Base-by-base conservation (phyloP, 257 asterid genomes). In the Nicotiana attenuata region DNA sequence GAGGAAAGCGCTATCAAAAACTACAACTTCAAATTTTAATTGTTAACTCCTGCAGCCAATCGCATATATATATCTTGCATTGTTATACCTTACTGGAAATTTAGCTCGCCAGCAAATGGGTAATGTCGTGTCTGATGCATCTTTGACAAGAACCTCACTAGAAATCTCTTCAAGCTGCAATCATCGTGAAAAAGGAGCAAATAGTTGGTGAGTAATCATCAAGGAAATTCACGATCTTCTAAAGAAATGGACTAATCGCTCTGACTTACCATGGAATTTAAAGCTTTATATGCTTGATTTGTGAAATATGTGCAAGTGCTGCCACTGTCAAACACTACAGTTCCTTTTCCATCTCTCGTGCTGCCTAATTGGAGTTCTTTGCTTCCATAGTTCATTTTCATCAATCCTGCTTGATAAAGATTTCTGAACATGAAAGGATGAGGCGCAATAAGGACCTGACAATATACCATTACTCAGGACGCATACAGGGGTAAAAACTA, bases 61-160 rank as follows among this genome's bases (percentile, higher is more conserved):
- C 52, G 26, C 31, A 6, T 0, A 24, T 50, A n/a, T 31, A 4
- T 56, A 8, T 17, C 52, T 5, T 55, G 67, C 19, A 13, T 15
- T 71, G 60, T 38, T 5, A 26, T 84, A 92, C 97, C 95, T 92
- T 50, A 89, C 55, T 65, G 91, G 90, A 75, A 85, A 83, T 77
- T 90, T 87, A 81, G 92, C 69, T 80, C 71, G 88, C 96, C 97
- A 92, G 89, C 97, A 92, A 75, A 92, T 41, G 75, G 94, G 96
- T 35, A 92, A 88, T 20, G 92, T 89, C 19, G 87, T 80, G 84
- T 92, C 96, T 81, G 94, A 86, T 76, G 86, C 22, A 85, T 91
- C 96, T 61, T 63, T 91, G 79, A 89, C 78, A 81, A 92, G 89
- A 87, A 83, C 86, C 78, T 88, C 91, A 24, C 83, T 85, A 53